Evolutionary conservation across 495 filamentous ascomycete genomes (phyloP), one percentile per base, ranked within the genome.

Genomic region (Sporormia fimetaria): DNA sequence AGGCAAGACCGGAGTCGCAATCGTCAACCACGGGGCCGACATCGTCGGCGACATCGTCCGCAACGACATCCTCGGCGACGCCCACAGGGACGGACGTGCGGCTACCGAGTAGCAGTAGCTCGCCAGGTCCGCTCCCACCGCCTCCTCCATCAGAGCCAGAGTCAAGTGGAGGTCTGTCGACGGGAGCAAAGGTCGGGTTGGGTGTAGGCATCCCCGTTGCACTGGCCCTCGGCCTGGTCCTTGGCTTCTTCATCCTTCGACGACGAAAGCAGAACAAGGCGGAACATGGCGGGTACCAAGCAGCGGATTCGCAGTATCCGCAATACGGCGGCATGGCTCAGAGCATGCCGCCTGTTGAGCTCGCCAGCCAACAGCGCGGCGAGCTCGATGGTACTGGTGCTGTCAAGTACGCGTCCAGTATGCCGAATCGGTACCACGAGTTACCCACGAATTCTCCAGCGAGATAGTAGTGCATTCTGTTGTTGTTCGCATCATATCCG

Each of bases 181-280:
- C 33, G 4, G 33, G 33, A 17, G 33, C 33, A 14, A 36, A 36
- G 20, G 12, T 21, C 16, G 33, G 33, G 7, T 20, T 36, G n/a
- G 33, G 33, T 18, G 33, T 36, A 11, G 33, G 33, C 12, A 36
- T 36, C 16, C 33, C 33, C 20, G 33, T 36, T 36, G 33, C 33
- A 17, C 12, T 36, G 33, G 20, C 20, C 33, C 33, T 36, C 4
- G 33, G 33, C 20, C 17, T 36, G 15, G 33, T 10, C 12, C 15
- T 20, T 36, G 17, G 33, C 20, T 36, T 36, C 33, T 18, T 36
- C 14, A 4, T 36, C 14, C 22, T 36, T 18, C 12, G 17, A 18
- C 33, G 33, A 16, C 30, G 15, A n/a, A 36, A 12, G 20, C n/a
- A n/a, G n/a, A n/a, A n/a, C n/a, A 36, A 21, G 22, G 25, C 25